Conservation (phyloP, 345 rosid genomes). For the Melaleuca alternifolia region DNA sequence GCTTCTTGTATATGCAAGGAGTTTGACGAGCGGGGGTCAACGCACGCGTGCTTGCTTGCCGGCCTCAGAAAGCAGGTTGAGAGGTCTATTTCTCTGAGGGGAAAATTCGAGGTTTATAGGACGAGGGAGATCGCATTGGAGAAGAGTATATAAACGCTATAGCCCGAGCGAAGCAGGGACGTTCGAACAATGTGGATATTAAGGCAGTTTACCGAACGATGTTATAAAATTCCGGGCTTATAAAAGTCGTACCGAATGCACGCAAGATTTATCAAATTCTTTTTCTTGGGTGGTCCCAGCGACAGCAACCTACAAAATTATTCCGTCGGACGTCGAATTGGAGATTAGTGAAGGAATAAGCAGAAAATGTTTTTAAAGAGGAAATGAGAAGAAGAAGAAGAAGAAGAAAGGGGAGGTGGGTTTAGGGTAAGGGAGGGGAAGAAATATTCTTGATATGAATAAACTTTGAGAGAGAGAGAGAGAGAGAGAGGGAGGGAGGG, state of each 20-base stretch:
- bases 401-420: background rate
- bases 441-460: background rate
- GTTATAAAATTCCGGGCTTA: no score
- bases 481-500: no score
- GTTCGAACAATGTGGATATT: no score
- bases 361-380: no score
- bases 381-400: background rate
- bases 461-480: background rate
- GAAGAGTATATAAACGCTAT: background rate
- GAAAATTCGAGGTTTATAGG: background rate
- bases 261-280: background rate
- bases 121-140: background rate
- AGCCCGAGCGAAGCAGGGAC: no score
- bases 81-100: background rate
- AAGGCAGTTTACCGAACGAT: no score
- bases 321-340: background rate
- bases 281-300: background rate
- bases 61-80: accelerated
- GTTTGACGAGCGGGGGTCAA: background rate
- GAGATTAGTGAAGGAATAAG: no score
- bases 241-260: no score
- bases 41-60: accelerated
- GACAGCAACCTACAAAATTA: background rate
- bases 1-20: background rate
- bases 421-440: background rate